Percentiles rank a stretch among this genome's conserved stretches.
Conservation (phyloP, 2,329 filamentous ascomycete species). For the Emmonsia crescens region DNA sequence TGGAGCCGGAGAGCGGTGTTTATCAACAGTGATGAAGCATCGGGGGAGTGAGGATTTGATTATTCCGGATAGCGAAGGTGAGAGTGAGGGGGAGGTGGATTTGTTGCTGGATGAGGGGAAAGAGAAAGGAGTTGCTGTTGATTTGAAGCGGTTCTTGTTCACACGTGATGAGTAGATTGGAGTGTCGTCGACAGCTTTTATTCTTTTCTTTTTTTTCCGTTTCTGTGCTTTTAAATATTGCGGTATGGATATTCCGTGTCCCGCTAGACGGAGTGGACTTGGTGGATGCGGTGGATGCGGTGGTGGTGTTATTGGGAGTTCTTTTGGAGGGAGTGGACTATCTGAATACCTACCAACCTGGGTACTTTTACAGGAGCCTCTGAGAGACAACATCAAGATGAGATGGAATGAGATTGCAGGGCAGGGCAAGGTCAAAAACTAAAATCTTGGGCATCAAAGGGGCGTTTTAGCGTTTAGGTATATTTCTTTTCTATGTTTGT, state of each 20-base stretch:
- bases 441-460: too few species aligned
- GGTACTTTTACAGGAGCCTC: too few species aligned
- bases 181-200: background rate
- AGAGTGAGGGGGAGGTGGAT: conserved; percentile 13
- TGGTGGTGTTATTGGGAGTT: too few species aligned
- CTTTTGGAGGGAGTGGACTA: too few species aligned
- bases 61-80: conserved; percentile 40
- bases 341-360: too few species aligned
- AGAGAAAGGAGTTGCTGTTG: background rate
- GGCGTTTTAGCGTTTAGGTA: background rate
- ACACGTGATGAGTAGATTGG: background rate
- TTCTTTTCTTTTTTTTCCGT: conserved; percentile 2
- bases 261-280: too few species aligned
- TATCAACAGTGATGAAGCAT: background rate
- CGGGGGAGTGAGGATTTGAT: conserved; percentile 42
- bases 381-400: too few species aligned
- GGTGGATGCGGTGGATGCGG: too few species aligned
- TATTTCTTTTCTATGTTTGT: background rate
- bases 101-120: background rate
- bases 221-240: too few species aligned
- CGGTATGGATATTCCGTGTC: too few species aligned
- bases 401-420: too few species aligned
- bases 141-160: conserved; percentile 11
- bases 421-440: too few species aligned
- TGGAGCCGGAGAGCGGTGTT: background rate